phyloP scores from a whole-genome alignment of 257 asterid genomes.

The Osmanthus fragrans region DNA sequence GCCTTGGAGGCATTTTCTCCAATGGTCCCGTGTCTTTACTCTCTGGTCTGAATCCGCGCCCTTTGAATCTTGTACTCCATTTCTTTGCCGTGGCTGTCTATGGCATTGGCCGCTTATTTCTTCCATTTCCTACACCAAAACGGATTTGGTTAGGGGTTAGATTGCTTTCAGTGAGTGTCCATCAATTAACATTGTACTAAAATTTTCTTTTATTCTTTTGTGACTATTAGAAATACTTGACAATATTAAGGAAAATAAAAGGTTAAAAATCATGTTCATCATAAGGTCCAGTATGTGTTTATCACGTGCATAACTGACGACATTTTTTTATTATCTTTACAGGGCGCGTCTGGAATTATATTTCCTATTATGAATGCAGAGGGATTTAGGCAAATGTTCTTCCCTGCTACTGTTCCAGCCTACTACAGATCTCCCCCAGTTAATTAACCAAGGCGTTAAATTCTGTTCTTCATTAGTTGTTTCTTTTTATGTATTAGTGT shows the following conservation, averaged over 20 bases:
- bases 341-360: conserved; percentile 73
- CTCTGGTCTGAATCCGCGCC: conserved; percentile 15
- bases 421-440: conserved; percentile 67
- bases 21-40: conserved; percentile 15
- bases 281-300: not conserved
- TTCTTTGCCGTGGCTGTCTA: conserved; percentile 20
- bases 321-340: not conserved
- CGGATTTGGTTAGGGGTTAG: conserved; percentile 11
- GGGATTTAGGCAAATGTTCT: conserved; percentile 77
- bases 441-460: conserved; percentile 9
- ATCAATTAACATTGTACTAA: not conserved
- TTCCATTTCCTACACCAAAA: conserved; percentile 18
- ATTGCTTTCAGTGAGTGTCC: conserved; percentile 14
- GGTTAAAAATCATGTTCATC: not conserved
- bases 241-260: not conserved
- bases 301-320: not conserved
- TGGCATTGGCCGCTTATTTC: conserved; percentile 13
- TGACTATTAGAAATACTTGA: not conserved
- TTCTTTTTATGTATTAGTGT: not conserved
- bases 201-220: not conserved
- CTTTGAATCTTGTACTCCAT: conserved; percentile 17
- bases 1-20: conserved; percentile 19
- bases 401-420: conserved; percentile 75
- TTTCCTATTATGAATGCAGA: conserved; percentile 72
- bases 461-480: conserved; percentile 15